Evolutionary conservation across 2,329 filamentous ascomycete species (phyloP).

Genomic region (Ceratocystis colombiana): DNA sequence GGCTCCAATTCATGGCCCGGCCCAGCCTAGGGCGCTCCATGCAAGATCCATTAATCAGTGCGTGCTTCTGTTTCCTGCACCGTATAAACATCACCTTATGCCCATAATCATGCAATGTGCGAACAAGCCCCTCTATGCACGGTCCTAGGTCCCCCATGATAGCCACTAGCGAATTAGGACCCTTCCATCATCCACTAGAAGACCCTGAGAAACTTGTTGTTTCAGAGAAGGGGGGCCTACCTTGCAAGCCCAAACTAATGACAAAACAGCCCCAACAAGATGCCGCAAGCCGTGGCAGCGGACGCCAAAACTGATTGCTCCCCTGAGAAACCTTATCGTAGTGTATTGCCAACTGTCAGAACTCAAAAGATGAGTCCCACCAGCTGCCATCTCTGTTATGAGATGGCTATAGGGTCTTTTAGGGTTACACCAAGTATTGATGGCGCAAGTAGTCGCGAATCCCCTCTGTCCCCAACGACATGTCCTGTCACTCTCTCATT

Average conservation of each 20-base stretch:
- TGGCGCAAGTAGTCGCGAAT: background rate
- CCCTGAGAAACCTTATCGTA: too few species aligned
- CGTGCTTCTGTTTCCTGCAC: background rate
- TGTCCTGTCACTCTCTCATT: background rate
- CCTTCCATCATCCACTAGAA: background rate
- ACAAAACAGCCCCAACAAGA: background rate
- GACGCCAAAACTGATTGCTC: too few species aligned
- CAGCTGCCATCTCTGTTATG: too few species aligned
- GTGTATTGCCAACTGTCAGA: too few species aligned
- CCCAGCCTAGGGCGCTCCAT: slow-evolving; percentile 3
- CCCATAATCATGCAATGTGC: background rate
- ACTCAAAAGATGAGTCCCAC: too few species aligned
- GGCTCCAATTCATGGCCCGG: background rate
- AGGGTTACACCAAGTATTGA: background rate
- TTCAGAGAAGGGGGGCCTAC: slow-evolving; percentile 9
- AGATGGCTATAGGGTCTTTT: background rate
- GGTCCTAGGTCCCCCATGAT: background rate
- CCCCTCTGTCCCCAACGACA: background rate
- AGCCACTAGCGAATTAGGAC: background rate
- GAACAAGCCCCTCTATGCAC: background rate
- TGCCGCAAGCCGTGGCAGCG: too few species aligned
- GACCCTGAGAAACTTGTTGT: slow-evolving; percentile 5
- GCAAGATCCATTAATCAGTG: background rate
- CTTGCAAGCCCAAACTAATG: background rate
- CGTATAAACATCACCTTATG: background rate